Evolutionary conservation across 257 asterid genomes (phyloP).

Genomic region (Nicotiana noctiflora): DNA sequence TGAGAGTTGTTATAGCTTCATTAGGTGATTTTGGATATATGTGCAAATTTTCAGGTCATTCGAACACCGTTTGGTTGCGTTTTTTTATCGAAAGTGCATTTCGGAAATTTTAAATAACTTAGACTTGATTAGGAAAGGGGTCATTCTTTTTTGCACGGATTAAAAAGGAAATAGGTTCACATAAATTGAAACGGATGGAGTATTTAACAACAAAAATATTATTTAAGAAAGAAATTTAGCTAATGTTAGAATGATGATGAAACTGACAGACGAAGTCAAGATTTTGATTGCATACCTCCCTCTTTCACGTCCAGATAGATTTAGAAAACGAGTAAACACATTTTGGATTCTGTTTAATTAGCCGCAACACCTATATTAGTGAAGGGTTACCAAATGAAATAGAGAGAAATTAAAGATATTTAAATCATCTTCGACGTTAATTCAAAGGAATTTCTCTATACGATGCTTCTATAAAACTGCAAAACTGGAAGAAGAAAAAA

Average conservation of each 20-base stretch:
- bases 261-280: background rate
- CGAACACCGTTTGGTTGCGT: too few relatives aligned
- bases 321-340: conserved; percentile 11
- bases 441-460: too few relatives aligned
- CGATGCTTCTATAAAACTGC: background rate
- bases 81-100: too few relatives aligned
- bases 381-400: background rate
- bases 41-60: too few relatives aligned
- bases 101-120: too few relatives aligned
- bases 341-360: conserved; percentile 11
- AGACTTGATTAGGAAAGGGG: too few relatives aligned
- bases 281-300: conserved; percentile 7
- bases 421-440: too few relatives aligned
- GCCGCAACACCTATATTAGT: background rate
- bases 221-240: background rate
- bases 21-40: too few relatives aligned
- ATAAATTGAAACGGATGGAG: background rate
- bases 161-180: too few relatives aligned
- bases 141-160: too few relatives aligned
- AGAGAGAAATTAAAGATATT: background rate
- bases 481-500: background rate
- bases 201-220: background rate
- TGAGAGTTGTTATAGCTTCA: too few relatives aligned
- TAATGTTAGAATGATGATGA: background rate
- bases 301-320: conserved; percentile 7